phyloP scores from a whole-genome alignment of 2,329 filamentous ascomycete species.

The Stemphylium vesicarium region DNA sequence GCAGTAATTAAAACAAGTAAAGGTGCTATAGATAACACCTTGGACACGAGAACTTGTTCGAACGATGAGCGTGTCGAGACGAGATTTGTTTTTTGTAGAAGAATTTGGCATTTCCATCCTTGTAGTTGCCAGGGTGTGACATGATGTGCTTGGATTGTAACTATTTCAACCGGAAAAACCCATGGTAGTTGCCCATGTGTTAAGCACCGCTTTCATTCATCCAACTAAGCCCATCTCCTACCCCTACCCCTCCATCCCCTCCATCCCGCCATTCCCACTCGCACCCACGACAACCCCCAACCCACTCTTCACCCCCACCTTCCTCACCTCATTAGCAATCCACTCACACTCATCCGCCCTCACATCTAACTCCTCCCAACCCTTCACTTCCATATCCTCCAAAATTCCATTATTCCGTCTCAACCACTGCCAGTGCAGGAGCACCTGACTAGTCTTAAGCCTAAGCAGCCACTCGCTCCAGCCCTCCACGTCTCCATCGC shows the following conservation, averaged over 20 bases:
- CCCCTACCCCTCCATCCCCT: not conserved
- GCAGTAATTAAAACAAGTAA: too few species aligned
- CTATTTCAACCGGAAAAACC: too few species aligned
- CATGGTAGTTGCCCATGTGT: too few species aligned
- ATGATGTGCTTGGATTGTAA: too few species aligned
- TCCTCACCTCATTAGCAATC: slow-evolving; percentile 29
- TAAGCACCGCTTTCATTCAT: too few species aligned
- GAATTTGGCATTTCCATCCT: too few species aligned
- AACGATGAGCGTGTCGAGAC: too few species aligned
- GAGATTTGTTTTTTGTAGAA: too few species aligned
- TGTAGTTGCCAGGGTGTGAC: too few species aligned
- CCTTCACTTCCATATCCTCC: slow-evolving; percentile 31
- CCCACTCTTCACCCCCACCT: not conserved
- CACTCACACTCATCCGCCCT: slow-evolving; percentile 34
- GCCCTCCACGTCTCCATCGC: slow-evolving; percentile 22
- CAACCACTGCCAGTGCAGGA: slow-evolving; percentile 40
- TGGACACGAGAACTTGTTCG: too few species aligned
- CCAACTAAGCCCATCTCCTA: not conserved
- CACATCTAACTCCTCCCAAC: slow-evolving; percentile 33
- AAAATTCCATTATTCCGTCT: slow-evolving; percentile 31
- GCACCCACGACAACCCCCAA: not conserved
- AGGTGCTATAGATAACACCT: too few species aligned
- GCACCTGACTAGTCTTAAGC: slow-evolving; percentile 13
- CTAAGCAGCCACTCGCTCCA: slow-evolving; percentile 22
- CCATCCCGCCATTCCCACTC: too few species aligned